Base-by-base conservation (phyloP, 352 stramenopile genomes). In the Thalassiosira ordinaria region DNA sequence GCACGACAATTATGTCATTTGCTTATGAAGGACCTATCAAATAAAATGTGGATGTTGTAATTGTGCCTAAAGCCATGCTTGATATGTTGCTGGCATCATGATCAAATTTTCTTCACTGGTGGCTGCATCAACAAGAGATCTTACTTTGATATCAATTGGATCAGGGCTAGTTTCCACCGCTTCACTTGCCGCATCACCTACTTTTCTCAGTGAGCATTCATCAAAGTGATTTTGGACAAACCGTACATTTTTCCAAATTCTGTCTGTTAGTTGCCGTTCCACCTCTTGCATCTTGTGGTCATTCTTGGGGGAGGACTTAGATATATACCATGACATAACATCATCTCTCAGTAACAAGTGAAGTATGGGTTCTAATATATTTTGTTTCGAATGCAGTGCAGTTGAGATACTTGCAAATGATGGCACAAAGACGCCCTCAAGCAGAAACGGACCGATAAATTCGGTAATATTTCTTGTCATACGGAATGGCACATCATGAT, bases 231-330 rank as follows among this genome's bases (percentile, higher is more conserved):
- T 44, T 73, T 93, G 85, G 9, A 92, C 71, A 33, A 76, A 87
- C 3, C 72, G 35, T 35, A 93, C 84, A 82, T 95, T 95, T 52
- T 83, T 89, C 22, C 73, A 82, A 35, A 93, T 78, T 78, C 89
- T 75, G 64, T 94, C 89, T 18, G 80, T 78, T 8, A 95, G 75
- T 46, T 95, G 89, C 18, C 70, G 76, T 67, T 95, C 91, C 13
- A 95, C 62, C 41, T 95, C 89, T 70, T 93, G 89, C 22, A 86
- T 89, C 59, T 93, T 93, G 27, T 87, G 68, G 71, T 95, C 91
- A 71, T 84, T 91, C 29, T 87, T 92, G 6, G 84, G 75, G 39
- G 84, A 85, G 22, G 87, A 91, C 69, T 94, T 94, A 6, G 84
- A 93, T 74, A 60, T 87, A 60, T 93, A 94, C 87, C 90, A 95